These are phyloP conservation scores for Pseudozyma sp. DNA, from an alignment of 1,284 basidiomycete species.

Conservation along the genomic window DNA sequence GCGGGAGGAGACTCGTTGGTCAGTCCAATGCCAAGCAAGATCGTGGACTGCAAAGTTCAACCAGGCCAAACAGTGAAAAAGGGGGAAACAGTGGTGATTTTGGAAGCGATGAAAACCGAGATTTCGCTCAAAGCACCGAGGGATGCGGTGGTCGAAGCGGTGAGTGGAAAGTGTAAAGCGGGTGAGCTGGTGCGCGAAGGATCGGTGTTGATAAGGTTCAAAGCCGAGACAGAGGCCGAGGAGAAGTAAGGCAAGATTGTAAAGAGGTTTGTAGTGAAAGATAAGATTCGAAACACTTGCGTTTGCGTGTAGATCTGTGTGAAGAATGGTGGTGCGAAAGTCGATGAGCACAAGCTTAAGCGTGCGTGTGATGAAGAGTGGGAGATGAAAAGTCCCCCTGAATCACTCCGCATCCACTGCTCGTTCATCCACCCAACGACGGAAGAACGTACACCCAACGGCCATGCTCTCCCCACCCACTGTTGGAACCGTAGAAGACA, in stretches of 20 bases:
- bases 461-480: too few relatives aligned
- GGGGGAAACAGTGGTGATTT: conserved; percentile 82
- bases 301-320: not conserved
- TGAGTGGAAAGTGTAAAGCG: conserved; percentile 73
- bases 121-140: conserved; percentile 76
- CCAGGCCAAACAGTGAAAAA: conserved; percentile 81
- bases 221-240: conserved; percentile 18
- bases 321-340: not conserved
- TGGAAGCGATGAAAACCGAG: conserved; percentile 94
- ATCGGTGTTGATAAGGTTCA: conserved; percentile 76
- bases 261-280: not conserved
- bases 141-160: conserved; percentile 77
- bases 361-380: too few relatives aligned
- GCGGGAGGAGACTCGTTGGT: conserved; percentile 6
- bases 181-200: conserved; percentile 92
- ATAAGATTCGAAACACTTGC: not conserved
- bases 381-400: too few relatives aligned
- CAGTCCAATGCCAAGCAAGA: conserved; percentile 50
- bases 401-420: too few relatives aligned
- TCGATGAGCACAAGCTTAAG: too few relatives aligned
- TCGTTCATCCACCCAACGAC: too few relatives aligned
- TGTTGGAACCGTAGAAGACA: too few relatives aligned
- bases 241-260: not conserved
- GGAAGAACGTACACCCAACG: too few relatives aligned
- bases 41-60: conserved; percentile 82